Base-by-base conservation (phyloP, 2,329 filamentous ascomycete species). In the Epichloe brachyelytri region DNA sequence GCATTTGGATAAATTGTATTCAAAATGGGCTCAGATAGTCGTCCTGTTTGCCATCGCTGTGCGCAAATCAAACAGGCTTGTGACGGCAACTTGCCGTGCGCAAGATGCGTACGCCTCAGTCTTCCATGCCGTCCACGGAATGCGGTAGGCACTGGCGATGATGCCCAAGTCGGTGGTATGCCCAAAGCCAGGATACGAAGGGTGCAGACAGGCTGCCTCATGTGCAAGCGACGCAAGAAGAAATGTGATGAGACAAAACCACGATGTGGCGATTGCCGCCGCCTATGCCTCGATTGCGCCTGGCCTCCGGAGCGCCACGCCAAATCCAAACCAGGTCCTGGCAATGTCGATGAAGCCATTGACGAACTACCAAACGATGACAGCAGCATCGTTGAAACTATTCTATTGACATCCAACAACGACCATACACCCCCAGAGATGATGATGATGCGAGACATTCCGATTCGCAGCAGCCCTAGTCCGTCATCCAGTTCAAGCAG, bases 161-260 rank as follows among this genome's bases (percentile, higher is more conserved):
- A 57, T 17, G 30, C 45, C 8, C 47, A 40, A 7, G 40, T 33
- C 2, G 55, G 54, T 5, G 57, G 64, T n/a, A 43, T 57, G 33
- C 63, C 64, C 50, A 67, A 65, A 54, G 64, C 63, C 4, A 61
- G 60, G 39, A 67, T 66, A 38, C 57, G 62, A 7, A 58, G 64
- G 34, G 64, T 66, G 4, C 64, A 67, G 57, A 67, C 65, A 34
- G 71, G 71, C 12, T 73, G 71, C 56, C 55, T 70, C 48, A 72
- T 70, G 55, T 73, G 70, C 59, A 70, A 71, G 56, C 63, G 63
- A 26, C 66, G 71, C 43, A 72, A 73, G 62, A 73, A 73, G 64
- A 73, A 73, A 58, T 74, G 71, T 58, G 70, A 73, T 53, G 71
- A 74, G 59, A 59, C 57, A 10, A 71, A 71, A 54, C 71, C 71